phyloP scores from a whole-genome alignment of 768 basidiomycete species.

The Wakefieldia striispora region DNA sequence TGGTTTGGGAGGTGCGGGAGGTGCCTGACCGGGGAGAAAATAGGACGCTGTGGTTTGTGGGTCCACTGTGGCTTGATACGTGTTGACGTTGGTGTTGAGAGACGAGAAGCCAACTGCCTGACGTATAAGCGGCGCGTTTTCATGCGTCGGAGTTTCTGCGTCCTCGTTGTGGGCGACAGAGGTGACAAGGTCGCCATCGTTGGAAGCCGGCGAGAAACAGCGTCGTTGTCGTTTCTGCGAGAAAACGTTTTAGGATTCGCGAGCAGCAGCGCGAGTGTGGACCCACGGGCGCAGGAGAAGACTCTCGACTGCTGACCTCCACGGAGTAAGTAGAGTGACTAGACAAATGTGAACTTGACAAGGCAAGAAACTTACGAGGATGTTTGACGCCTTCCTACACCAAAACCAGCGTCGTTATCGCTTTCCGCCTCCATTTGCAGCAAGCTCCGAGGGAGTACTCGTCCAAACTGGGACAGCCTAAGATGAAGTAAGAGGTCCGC shows the following conservation, averaged over 20 bases:
- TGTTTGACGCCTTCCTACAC: constrained; percentile 34
- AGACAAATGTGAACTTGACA: not conserved
- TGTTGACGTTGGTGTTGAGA: constrained; percentile 25
- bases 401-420: constrained; percentile 24
- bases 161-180: constrained; percentile 39
- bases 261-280: not conserved
- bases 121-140: constrained; percentile 50
- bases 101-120: constrained; percentile 55
- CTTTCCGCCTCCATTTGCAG: constrained; percentile 13
- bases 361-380: constrained; percentile 35
- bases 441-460: not conserved
- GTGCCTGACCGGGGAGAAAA: constrained; percentile 58
- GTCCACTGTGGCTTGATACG: constrained; percentile 28
- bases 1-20: constrained; percentile 20
- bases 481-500: not conserved
- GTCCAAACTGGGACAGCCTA: not conserved
- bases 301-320: constrained; percentile 50
- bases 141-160: constrained; percentile 46
- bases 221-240: constrained; percentile 43
- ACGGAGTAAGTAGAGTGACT: constrained; percentile 5
- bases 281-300: constrained; percentile 48
- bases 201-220: constrained; percentile 51
- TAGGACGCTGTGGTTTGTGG: constrained; percentile 22
- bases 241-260: not conserved
- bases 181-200: constrained; percentile 45